phyloP scores from a whole-genome alignment of 805 yeast species.

The Lachancea fermentati region DNA sequence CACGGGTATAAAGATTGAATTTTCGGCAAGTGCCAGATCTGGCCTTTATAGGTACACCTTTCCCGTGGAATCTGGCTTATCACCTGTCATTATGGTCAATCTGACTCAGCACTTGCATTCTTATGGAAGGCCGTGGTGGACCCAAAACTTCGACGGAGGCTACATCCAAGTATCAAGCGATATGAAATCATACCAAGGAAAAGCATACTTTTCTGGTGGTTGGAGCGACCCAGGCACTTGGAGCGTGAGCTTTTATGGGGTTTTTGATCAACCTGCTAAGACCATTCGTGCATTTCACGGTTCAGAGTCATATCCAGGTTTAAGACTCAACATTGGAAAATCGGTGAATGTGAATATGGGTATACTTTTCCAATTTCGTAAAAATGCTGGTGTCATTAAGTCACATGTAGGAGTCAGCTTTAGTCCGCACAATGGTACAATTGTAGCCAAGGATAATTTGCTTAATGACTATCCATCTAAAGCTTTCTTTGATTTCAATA shows the following conservation, averaged over 20 bases:
- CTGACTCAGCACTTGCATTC: conserved; percentile 30
- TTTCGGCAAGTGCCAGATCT: conserved; percentile 28
- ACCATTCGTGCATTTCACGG: conserved; percentile 14
- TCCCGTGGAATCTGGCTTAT: conserved; percentile 11
- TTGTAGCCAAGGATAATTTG: conserved; percentile 13
- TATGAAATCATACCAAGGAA: conserved; percentile 22
- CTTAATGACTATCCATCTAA: not conserved
- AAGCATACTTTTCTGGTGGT: conserved; percentile 28
- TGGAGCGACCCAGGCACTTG: conserved; percentile 31
- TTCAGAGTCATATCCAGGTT: conserved; percentile 1
- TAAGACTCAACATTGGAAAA: conserved; percentile 6
- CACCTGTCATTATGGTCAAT: conserved; percentile 23
- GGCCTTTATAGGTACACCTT: conserved; percentile 28
- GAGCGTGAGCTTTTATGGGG: conserved; percentile 31
- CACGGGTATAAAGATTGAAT: conserved; percentile 24
- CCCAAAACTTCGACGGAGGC: conserved; percentile 31
- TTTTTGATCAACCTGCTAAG: conserved; percentile 22
- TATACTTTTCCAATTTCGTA: conserved; percentile 23
- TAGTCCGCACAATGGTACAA: conserved; percentile 9
- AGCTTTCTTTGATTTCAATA: conserved; percentile 5
- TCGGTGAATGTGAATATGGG: conserved; percentile 22
- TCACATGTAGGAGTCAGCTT: conserved; percentile 15
- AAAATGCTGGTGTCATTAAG: conserved; percentile 1
- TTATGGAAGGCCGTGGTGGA: conserved; percentile 31
- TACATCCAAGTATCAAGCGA: conserved; percentile 16